Evolutionary conservation across 1,139 yeast genomes (phyloP), one percentile per base, ranked within the genome.

Genomic region (Scheffersomyces segobiensis): DNA sequence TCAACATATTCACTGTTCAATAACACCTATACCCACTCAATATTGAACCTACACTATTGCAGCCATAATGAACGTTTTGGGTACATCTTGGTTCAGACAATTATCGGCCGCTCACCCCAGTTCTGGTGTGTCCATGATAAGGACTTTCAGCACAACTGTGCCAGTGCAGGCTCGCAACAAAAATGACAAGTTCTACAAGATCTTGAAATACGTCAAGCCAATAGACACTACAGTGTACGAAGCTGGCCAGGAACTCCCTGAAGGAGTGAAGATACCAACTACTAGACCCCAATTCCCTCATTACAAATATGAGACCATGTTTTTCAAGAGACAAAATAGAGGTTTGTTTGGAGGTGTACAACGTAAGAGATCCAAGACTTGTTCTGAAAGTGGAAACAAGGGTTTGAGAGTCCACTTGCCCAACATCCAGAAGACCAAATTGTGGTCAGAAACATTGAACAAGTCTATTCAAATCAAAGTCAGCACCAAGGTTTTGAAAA

Each of bases 271-370:
- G 59, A 75, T 88, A 57, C 91, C 93, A 52, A 69, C 73, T 55
- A 70, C 77, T 59, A 76, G 75, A 56, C 76, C 80, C 48, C 69
- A 78, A 58, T 83, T 83, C 68, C 98, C 99, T 17, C 88, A 83
- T 19, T 95, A 95, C 73, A 89, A 92, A 56, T 93, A 88, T 72
- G 93, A 90, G 62, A 81, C 97, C 3, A 77, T 81, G 58, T 81
- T 87, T 63, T 93, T 87, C 78, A 93, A 93, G 72, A 89, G 93
- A 74, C 88, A 93, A 66, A 91, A 93, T 72, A 79, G 89, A 59
- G 98, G 98, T 8, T 81, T 95, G 54, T 93, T 85, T 71, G 99
- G 98, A 24, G 98, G 98, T 19, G 85, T 89, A 59, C 91, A 89
- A 70, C 85, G 92, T 60, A 87, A 86, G 65, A 83, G 87, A 63